Percentiles rank a stretch among this genome's conserved stretches.
Conservation (phyloP, 1,284 basidiomycete genomes). For the Tremellales sp. region DNA sequence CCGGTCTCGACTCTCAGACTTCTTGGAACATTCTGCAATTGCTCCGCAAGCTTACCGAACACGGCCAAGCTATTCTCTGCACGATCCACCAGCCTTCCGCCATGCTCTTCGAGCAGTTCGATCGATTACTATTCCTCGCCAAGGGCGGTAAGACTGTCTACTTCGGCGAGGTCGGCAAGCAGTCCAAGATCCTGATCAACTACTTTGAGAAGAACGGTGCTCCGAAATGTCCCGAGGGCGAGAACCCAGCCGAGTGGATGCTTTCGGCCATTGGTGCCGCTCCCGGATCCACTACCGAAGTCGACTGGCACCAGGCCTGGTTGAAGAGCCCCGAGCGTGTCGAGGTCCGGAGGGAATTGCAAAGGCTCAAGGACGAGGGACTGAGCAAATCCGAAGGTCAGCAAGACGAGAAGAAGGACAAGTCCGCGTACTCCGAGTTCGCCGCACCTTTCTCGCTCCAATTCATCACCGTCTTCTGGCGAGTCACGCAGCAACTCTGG, state of each 20-base stretch:
- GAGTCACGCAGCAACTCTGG: constrained; percentile 59
- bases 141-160: constrained; percentile 55
- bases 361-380: constrained; percentile 43
- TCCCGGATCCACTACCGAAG: constrained; percentile 54
- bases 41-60: constrained; percentile 74
- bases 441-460: constrained; percentile 57
- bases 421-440: constrained; percentile 52
- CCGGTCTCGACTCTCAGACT: constrained; percentile 81
- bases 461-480: constrained; percentile 53
- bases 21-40: constrained; percentile 82
- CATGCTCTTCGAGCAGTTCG: constrained; percentile 60
- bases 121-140: constrained; percentile 53
- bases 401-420: constrained; percentile 17
- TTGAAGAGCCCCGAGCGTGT: constrained; percentile 50
- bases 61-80: constrained; percentile 67
- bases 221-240: constrained; percentile 40
- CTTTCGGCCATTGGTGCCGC: constrained; percentile 66
- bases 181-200: constrained; percentile 51
- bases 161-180: constrained; percentile 54
- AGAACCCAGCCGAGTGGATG: constrained; percentile 53
- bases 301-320: constrained; percentile 75
- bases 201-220: constrained; percentile 55
- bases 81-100: constrained; percentile 66
- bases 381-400: neutral
- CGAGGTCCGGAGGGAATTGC: constrained; percentile 49